Conservation (phyloP, 345 rosid species). For the Lagerstroemia speciosa region DNA sequence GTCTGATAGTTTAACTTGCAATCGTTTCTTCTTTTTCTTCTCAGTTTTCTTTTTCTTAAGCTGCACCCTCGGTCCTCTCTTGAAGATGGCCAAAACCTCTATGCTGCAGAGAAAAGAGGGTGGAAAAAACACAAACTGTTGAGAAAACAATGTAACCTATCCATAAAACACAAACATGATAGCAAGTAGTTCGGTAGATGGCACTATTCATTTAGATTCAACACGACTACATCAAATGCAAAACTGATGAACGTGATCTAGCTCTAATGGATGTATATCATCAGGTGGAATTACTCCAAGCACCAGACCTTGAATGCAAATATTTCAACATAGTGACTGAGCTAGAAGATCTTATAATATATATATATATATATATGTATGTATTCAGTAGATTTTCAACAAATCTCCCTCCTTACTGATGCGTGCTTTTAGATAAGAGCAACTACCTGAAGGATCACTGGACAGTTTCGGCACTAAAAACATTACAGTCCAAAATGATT, state of each 20-base stretch:
- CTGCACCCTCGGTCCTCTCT: constrained; percentile 33
- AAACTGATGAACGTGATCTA: not conserved
- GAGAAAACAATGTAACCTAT: not conserved
- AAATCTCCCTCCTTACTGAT: not conserved
- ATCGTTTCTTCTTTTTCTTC: constrained; percentile 27
- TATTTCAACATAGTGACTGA: not conserved
- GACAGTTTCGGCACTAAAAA: not conserved
- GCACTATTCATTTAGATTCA: not conserved
- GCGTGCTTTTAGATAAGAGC: not conserved
- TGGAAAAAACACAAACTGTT: constrained; percentile 5
- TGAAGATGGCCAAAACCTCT: constrained; percentile 74
- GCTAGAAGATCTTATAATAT: not conserved
- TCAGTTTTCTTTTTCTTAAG: constrained; percentile 57
- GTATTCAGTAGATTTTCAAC: not conserved
- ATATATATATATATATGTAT: not conserved
- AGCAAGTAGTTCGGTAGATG: not conserved
- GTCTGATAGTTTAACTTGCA: not conserved
- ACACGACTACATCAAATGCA: not conserved
- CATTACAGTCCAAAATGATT: not conserved
- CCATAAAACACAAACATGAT: not conserved
- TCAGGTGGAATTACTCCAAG: not conserved
- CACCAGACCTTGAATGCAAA: not conserved
- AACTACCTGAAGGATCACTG: not conserved
- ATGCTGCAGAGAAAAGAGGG: constrained; percentile 41
- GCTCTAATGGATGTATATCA: not conserved